These are phyloP conservation scores for Mucor racemosus DNA, from an alignment of 371 early-diverging fungal genomes.

Conservation along the genomic window DNA sequence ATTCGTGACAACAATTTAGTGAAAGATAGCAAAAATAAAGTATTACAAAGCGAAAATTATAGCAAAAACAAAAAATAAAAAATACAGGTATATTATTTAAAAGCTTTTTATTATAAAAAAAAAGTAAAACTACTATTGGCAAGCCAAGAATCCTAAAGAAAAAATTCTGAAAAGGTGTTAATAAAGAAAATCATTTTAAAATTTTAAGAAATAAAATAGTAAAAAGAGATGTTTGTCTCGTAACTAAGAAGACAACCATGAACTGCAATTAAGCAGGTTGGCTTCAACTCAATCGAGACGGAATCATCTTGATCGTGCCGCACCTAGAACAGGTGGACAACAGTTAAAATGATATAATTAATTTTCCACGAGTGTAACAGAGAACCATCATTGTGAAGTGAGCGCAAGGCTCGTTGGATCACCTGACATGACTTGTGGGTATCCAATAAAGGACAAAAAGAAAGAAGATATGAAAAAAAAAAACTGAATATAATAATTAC, in stretches of 20 bases:
- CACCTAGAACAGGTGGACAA: conserved; percentile 38
- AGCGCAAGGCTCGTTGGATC: conserved; percentile 29
- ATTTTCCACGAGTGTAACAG: conserved; percentile 46
- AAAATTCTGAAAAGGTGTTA: not conserved
- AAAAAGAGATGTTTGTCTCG: conserved; percentile 17
- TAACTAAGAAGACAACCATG: conserved; percentile 29
- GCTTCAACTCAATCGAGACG: conserved; percentile 44
- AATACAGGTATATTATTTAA: not conserved
- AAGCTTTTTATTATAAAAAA: not conserved
- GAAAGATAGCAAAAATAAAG: too few species aligned
- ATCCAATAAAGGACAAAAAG: not conserved
- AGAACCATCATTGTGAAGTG: conserved; percentile 30
- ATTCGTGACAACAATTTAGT: not conserved
- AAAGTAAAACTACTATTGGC: not conserved
- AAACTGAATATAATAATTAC: conserved; percentile 22
- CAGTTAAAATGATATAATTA: conserved; percentile 33
- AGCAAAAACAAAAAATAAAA: not conserved
- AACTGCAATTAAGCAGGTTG: conserved; percentile 19
- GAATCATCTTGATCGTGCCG: conserved; percentile 25
- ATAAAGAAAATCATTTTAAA: not conserved
- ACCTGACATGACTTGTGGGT: conserved; percentile 46
- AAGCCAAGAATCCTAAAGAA: not conserved
- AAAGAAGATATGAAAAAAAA: conserved; percentile 5
- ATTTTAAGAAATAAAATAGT: not conserved
- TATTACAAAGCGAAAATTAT: too few species aligned